Base-by-base conservation (phyloP, 495 filamentous ascomycete species). In the Aspergillus leporis region DNA sequence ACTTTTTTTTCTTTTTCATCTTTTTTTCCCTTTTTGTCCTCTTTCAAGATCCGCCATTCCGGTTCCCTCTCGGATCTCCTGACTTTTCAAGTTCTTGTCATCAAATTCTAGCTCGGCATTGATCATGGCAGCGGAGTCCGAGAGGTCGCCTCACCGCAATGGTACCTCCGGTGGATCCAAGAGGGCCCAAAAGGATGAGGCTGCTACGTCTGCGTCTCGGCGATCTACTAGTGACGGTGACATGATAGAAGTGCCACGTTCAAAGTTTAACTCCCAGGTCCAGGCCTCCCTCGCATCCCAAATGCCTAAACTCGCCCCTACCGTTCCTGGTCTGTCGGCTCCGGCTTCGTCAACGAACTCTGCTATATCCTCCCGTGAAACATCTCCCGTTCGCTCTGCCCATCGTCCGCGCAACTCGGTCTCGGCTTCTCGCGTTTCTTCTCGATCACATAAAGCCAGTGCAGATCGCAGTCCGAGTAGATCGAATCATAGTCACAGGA, bases 381-480 rank as follows among this genome's bases (percentile, higher is more conserved):
- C 74, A 51, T 83, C 80, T 9, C 80, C 80, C 19, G 68, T 75
- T 48, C 72, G 76, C 54, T 66, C 64, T 34, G 70, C 74, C 46
- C 69, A 71, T 43, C 74, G 72, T 28, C 62, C 66, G 16, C 64
- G 55, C 62, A 74, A 70, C 59, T 66, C 73, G 18, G 65, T 65
- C 19, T 63, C 71, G 7, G 62, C 61, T 28, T 65, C 66, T 36
- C 66, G 74, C 54, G 57, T 70, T 5, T 62, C 75, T 13, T 76
- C 80, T 50, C 78, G 83, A 60, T 87, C 89, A 51, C 83, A 88
- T 63, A 91, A 90, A 74, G 87, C 85, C 69, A 79, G 81, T 56
- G 82, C 87, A 58, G 90, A 93, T 54, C 73, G 79, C 38, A 92
- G 87, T 62, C 90, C 90, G 1, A 77, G 76, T 55, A 81, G 89